phyloP scores from a whole-genome alignment of 2,329 filamentous ascomycete genomes.

The Curvularia lunata region DNA sequence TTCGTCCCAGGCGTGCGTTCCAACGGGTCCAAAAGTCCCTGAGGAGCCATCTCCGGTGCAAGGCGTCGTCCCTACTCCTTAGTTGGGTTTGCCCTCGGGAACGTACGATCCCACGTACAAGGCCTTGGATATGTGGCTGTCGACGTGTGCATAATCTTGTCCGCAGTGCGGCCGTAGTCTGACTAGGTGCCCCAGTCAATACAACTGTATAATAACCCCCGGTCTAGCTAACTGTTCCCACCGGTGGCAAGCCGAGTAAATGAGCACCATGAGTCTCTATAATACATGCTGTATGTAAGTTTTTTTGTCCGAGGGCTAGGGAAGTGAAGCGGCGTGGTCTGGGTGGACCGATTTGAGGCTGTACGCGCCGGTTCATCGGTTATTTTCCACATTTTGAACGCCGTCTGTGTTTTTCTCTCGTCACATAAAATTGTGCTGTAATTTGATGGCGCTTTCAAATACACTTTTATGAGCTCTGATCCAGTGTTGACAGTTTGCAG shows the following conservation, averaged over 20 bases:
- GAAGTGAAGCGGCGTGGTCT: background rate
- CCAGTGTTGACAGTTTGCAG: background rate
- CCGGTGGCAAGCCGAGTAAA: conserved; percentile 3
- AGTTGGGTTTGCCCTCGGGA: conserved; percentile 4
- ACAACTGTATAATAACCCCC: conserved; percentile 1
- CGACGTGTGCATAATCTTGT: conserved; percentile 2
- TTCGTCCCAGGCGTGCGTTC: background rate
- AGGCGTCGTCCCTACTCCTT: background rate
- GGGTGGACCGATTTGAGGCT: background rate
- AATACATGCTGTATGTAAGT: background rate
- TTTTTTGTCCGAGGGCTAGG: background rate
- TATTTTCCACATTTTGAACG: background rate
- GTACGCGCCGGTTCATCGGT: background rate
- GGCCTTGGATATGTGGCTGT: conserved; percentile 5
- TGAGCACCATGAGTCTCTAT: background rate
- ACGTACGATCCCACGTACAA: conserved; percentile 3
- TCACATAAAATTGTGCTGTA: background rate
- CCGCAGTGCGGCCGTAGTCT: conserved; percentile 5
- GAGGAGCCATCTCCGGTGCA: background rate
- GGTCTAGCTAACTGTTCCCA: background rate
- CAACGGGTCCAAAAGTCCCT: background rate
- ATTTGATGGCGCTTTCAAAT: background rate
- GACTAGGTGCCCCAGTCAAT: conserved; percentile 4
- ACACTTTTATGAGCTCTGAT: background rate
- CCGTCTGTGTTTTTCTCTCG: background rate